Evolutionary conservation across 768 basidiomycete genomes (phyloP), one percentile per base, ranked within the genome.

Genomic region (Suillus discolor): DNA sequence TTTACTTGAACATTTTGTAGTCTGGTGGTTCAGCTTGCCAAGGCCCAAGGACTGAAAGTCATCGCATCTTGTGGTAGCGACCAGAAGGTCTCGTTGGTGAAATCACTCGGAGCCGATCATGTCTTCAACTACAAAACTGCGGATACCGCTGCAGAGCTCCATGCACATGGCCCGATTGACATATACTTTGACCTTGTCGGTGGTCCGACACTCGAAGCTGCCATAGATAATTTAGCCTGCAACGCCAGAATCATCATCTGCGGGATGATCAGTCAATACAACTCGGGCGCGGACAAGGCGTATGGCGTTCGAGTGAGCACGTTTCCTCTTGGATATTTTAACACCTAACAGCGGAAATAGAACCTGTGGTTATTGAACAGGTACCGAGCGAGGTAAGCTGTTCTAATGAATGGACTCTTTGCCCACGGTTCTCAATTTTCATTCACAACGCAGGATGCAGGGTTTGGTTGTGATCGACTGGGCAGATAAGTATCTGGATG

Each of bases 91-190:
- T 73, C 79, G 6, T 89, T 84, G 70, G 75, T 89, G 75, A 82
- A 81, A 59, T 80, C 82, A 3, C 68, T 90, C n/a, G 91, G 89
- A 0, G 85, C 86, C 0, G 90, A 93, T 68, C 83, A 89, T 7
- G 86, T 82, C 0, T 91, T 91, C 79, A 91, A 92, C 74, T 92
- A 90, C 77, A 90, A 93, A 81, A 90, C 83, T 0, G 79, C 79
- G 0, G 77, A 79, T 57, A 86, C 84, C 0, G 70, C 70, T 1
- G 84, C 88, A 13, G 78, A 89, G 3, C 76, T 93, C 45, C 71
- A 72, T 66, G 81, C 81, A 65, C 82, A 91, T 68, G 89, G 89
- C 2, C 85, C 83, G 0, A 80, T 89, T 54, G 79, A 88, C 69
- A 75, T 88, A 78, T 86, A 74, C 66, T 67, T 68, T 34, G 85